Percentiles rank a stretch among this genome's conserved stretches.
These are phyloP conservation scores for Pichia sp. DNA, from an alignment of 1,139 yeast species.

Conservation along the genomic window DNA sequence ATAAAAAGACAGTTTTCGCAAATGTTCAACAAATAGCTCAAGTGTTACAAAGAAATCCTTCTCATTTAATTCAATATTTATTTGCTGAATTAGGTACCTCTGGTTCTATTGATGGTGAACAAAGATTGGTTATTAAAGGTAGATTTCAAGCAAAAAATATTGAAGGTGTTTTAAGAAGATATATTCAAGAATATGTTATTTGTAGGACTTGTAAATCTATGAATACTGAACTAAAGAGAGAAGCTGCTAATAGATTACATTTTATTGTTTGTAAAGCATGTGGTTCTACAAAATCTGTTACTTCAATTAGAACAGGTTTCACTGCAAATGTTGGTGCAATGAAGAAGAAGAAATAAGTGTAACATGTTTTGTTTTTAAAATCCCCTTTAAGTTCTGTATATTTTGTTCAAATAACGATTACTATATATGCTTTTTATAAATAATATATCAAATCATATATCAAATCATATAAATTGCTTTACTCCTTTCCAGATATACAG, in stretches of 20 bases:
- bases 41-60: conserved; percentile 93
- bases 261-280: conserved; percentile 97
- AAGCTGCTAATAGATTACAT: conserved; percentile 90
- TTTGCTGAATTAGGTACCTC: conserved; percentile 99
- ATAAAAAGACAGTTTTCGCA: conserved; percentile 91
- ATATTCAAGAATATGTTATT: conserved; percentile 93
- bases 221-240: conserved; percentile 94
- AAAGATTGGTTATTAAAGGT: conserved; percentile 95
- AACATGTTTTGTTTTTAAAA: neutral
- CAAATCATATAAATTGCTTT: neutral
- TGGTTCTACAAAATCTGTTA: conserved; percentile 95
- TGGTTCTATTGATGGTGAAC: conserved; percentile 97
- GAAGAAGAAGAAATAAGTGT: conserved; percentile 51
- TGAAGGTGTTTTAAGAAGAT: conserved; percentile 93
- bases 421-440: neutral
- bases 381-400: conserved; percentile 2
- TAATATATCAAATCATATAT: neutral
- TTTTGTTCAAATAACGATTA: neutral
- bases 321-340: conserved; percentile 77
- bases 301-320: conserved; percentile 98
- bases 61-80: conserved; percentile 91
- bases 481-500: neutral
- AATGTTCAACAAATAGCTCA: conserved; percentile 93
- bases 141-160: conserved; percentile 96
- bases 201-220: conserved; percentile 98